These are phyloP conservation scores for Colletotrichum lini DNA, from an alignment of 2,329 filamentous ascomycete genomes.

Conservation along the genomic window DNA sequence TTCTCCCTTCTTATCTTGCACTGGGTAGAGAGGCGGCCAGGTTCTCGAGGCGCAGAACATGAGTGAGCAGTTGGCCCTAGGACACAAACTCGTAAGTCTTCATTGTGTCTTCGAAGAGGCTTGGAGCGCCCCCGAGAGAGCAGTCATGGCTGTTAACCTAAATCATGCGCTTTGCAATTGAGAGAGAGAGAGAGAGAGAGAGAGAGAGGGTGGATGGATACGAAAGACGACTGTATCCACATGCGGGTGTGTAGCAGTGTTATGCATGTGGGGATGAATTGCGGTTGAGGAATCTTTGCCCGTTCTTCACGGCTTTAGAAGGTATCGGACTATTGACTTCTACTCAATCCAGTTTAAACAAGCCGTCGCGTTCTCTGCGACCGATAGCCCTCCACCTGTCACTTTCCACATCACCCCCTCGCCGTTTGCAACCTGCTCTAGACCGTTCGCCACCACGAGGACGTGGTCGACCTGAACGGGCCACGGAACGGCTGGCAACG, in stretches of 20 bases:
- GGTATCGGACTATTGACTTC: background rate
- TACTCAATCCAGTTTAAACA: background rate
- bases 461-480: slow-evolving; percentile 14
- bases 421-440: slow-evolving; percentile 30
- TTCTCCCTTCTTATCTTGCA: slow-evolving; percentile 2
- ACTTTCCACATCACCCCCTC: background rate
- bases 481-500: slow-evolving; percentile 20
- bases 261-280: slow-evolving; percentile 9
- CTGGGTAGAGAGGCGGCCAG: slow-evolving; percentile 3
- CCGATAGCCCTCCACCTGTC: background rate
- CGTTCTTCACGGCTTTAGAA: slow-evolving; percentile 30
- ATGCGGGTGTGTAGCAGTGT: slow-evolving; percentile 1
- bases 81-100: background rate
- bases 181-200: slow-evolving; percentile 1
- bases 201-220: background rate
- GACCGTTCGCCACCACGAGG: slow-evolving; percentile 7
- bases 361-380: background rate
- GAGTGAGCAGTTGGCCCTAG: background rate
- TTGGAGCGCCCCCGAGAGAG: background rate
- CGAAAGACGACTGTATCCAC: background rate
- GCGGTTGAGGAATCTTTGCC: slow-evolving; percentile 15
- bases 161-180: background rate
- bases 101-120: background rate
- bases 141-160: too few relatives aligned
- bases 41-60: background rate